Conservation (phyloP, 805 yeast species). For the Lachancea sp. region DNA sequence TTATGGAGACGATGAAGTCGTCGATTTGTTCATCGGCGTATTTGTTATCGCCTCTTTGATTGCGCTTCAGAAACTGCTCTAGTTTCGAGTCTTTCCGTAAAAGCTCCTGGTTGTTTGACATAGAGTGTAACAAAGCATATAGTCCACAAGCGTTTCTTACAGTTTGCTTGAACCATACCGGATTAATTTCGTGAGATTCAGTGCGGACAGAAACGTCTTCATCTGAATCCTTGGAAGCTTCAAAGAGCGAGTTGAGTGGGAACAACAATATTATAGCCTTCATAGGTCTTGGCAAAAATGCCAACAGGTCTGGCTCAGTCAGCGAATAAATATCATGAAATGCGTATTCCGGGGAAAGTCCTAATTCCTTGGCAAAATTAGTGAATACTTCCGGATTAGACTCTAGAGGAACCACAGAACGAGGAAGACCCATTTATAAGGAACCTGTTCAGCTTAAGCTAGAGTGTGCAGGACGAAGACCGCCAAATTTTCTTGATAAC, state of each 20-base stretch:
- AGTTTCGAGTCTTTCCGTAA: conserved; percentile 20
- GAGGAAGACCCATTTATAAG: conserved; percentile 4
- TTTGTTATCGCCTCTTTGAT: conserved; percentile 33
- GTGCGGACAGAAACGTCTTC: conserved; percentile 13
- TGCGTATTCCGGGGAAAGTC: conserved; percentile 50
- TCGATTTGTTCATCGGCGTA: conserved; percentile 39
- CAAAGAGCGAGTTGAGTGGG: conserved; percentile 66
- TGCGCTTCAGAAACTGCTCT: conserved; percentile 14
- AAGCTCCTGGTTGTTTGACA: conserved; percentile 34
- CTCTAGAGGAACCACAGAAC: conserved; percentile 75
- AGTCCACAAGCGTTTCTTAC: conserved; percentile 89
- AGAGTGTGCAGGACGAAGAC: background rate
- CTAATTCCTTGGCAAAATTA: conserved; percentile 58
- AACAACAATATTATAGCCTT: conserved; percentile 72
- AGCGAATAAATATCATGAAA: conserved; percentile 82
- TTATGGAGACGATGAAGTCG: conserved; percentile 24
- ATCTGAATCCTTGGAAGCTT: conserved; percentile 37
- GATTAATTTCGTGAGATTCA: conserved; percentile 12
- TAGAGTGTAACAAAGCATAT: conserved; percentile 72
- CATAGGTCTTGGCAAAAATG: conserved; percentile 76
- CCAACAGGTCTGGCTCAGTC: conserved; percentile 74
- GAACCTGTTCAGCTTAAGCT: background rate
- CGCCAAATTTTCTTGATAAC: background rate
- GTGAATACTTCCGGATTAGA: conserved; percentile 84
- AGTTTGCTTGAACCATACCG: conserved; percentile 78